Evolutionary conservation across 2,329 filamentous ascomycete genomes (phyloP), one percentile per base, ranked within the genome.

Genomic region (Aureobasidium sp.): DNA sequence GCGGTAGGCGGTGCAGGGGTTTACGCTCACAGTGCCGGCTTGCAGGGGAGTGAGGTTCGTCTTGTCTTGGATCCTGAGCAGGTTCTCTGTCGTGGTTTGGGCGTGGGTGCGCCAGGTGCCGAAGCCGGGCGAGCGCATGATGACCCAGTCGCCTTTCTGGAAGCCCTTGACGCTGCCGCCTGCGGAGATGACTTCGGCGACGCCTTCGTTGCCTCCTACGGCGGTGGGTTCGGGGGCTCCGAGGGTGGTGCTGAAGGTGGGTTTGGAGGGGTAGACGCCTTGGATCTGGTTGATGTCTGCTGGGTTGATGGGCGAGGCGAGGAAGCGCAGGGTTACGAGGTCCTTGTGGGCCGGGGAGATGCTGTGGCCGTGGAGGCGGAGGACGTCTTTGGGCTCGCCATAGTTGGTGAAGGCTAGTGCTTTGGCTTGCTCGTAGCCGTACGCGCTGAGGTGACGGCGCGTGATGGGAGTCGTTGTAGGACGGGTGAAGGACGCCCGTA

Each of bases 251-350:
- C 84, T 86, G 74, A 95, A 92, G 46, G 82, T 78, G 0, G 92
- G 91, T 71, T 90, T 90, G 47, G 85, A 85, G 63, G 93, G 93
- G 77, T 99, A 99, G 4, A 93, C 91, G 65, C 94, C 94, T 78
- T 99, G 94, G 69, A 99, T 89, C 69, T 93, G 93, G 79, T 99
- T 99, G 74, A 99, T 89, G 76, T 99, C 94, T 69, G 94, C 92
- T 25, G 94, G 94, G 77, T 99, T 99, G 74, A 99, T 90, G 61
- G 94, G 90, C 0, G 91, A 85, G 33, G 92, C 89, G 68, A 99
- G 89, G 68, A 94, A 87, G 73, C 90, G 90, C 62, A 99, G 79
- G 59, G 93, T 91, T 66, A 95, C 77, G 64, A 82, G 77, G 60
- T 82, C 77, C 50, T 89, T 87, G 64, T 91, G 82, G 3, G 84